phyloP scores from a whole-genome alignment of 768 basidiomycete species.

The Collybia mongolica region DNA sequence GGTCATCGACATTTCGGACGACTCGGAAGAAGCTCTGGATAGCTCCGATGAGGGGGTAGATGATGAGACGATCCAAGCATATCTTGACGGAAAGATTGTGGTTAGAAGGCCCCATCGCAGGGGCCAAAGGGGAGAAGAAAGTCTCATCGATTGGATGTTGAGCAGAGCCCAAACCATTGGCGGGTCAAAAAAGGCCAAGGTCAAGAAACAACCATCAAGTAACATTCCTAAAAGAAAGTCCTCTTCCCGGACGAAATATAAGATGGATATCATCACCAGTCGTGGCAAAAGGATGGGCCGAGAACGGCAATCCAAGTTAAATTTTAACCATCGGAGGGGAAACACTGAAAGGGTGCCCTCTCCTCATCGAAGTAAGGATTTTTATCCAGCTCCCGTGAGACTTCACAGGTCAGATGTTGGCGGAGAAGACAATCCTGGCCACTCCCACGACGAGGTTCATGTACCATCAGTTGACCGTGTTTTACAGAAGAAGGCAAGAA shows the following conservation, averaged over 20 bases:
- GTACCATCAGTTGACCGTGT: constrained; percentile 8
- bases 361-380: not conserved
- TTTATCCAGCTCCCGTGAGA: not conserved
- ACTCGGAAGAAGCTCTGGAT: constrained; percentile 9
- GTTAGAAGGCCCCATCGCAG: constrained; percentile 9
- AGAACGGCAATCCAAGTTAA: constrained; percentile 38
- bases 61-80: constrained; percentile 29
- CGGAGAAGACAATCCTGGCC: constrained; percentile 50
- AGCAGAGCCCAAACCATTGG: constrained; percentile 36
- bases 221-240: not conserved
- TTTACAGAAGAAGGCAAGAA: constrained; percentile 23
- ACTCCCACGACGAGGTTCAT: constrained; percentile 6
- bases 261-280: constrained; percentile 35
- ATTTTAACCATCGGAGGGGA: constrained; percentile 21
- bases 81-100: constrained; percentile 21
- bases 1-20: constrained; percentile 14
- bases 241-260: constrained; percentile 15
- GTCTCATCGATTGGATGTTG: constrained; percentile 72
- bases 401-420: not conserved
- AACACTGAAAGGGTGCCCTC: constrained; percentile 2
- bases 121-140: constrained; percentile 35
- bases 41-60: constrained; percentile 27
- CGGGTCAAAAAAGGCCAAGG: constrained; percentile 13
- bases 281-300: constrained; percentile 30
- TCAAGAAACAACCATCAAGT: constrained; percentile 13